phyloP scores from a whole-genome alignment of 139 green algal genomes.

The Micractinium sp. region DNA sequence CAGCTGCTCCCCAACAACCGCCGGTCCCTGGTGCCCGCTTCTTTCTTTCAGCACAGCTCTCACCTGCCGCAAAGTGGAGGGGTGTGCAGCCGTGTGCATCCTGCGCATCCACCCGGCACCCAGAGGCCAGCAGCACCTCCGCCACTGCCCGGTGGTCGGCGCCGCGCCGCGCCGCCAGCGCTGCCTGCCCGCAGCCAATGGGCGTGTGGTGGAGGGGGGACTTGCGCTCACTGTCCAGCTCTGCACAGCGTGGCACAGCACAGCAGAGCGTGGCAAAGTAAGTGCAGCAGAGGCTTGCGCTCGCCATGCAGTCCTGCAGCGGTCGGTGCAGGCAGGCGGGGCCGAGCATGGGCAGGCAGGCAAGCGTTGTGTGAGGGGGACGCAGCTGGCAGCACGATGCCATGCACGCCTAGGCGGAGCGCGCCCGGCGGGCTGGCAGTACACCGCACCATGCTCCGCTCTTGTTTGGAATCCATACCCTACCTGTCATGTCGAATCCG shows the following conservation, averaged over 20 bases:
- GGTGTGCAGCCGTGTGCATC: constrained; percentile 95
- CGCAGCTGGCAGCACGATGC: too few relatives aligned
- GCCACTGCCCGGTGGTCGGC: constrained; percentile 14
- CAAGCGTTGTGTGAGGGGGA: not conserved
- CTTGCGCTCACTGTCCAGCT: constrained; percentile 20
- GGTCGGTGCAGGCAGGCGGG: not conserved
- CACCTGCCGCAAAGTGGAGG: constrained; percentile 86
- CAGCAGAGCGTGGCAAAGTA: too few relatives aligned
- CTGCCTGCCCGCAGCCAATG: constrained; percentile 12
- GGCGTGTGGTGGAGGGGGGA: constrained; percentile 38
- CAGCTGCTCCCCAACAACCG: not conserved
- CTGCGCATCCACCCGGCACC: constrained; percentile 77
- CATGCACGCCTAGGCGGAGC: too few relatives aligned
- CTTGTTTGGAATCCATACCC: too few relatives aligned
- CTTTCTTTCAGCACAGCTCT: not conserved
- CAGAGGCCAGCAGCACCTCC: constrained; percentile 75
- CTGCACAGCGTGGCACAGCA: not conserved
- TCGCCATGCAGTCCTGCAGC: too few relatives aligned
- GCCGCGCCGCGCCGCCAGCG: constrained; percentile 17
- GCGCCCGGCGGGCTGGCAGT: too few relatives aligned
- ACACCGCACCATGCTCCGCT: too few relatives aligned
- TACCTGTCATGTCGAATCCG: constrained; percentile 32
- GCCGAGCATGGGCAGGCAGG: not conserved
- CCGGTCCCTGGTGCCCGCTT: not conserved
- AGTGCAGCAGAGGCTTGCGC: too few relatives aligned